Base-by-base conservation (phyloP, 805 yeast genomes). In the Zygoascus tannicola region DNA sequence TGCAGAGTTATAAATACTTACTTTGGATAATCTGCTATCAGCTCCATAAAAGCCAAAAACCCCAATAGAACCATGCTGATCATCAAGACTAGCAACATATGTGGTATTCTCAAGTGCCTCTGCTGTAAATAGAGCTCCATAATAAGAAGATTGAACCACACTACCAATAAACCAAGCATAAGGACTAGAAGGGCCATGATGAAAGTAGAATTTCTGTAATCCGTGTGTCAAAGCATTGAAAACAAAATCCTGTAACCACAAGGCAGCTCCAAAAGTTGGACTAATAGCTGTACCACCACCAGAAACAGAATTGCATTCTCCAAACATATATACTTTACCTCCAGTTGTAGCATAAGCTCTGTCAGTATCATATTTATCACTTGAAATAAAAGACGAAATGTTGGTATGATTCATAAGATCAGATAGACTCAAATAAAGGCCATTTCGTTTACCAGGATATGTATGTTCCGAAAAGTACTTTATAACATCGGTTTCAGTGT, bases 391-490 rank as follows among this genome's bases (percentile, higher is more conserved):
- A 15, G 19, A 8, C 7, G 36, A 8, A n/a, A 33, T 33, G 36
- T 33, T 33, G n/a, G 36, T 33, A 18, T 33, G 36, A 33, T 33
- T 33, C 36, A 33, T 33, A 33, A 33, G 36, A 33, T 33, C 36
- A 15, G 20, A n/a, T 18, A 33, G n/a, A 8, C n/a, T 15, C 19
- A 33, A 18, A 7, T 8, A n/a, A 8, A 15, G 20, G n/a, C 20
- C 36, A 15, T 18, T 18, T n/a, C 36, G 7, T 15, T 33, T 33
- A 18, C 36, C 36, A 8, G 36, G 36, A 15, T 33, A 33, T 8
- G n/a, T n/a, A 15, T 33, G 36, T 15, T 33, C 36, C 7, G 19
- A 15, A n/a, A 33, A 18, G 19, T 8, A 15, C 20, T 33, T n/a
- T 8, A 33, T 33, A n/a, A 15, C 7, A n/a, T 33, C 36, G 14